Evolutionary conservation across 2,329 filamentous ascomycete species (phyloP).

Genomic region (Ceratocystis ficicola): DNA sequence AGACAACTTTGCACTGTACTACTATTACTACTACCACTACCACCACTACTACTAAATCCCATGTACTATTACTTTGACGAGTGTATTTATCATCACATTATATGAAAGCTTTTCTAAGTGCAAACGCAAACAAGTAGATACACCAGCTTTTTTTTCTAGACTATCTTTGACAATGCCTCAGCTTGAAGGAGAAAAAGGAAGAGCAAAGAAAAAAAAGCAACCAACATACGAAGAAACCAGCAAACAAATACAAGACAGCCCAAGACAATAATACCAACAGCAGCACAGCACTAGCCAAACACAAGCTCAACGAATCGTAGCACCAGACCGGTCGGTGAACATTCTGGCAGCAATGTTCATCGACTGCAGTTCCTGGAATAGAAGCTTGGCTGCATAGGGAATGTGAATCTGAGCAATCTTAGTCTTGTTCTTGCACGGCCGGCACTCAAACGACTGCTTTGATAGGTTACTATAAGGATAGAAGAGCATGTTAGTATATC

Average conservation of each 20-base stretch:
- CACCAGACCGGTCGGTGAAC: conserved; percentile 78
- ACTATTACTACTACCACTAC: neutral
- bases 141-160: neutral
- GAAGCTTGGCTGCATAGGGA: conserved; percentile 90
- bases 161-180: conserved; percentile 5
- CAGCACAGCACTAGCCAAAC: neutral
- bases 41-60: neutral
- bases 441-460: conserved; percentile 91
- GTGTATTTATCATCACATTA: neutral
- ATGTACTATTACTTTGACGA: conserved; percentile 9
- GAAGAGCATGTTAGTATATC: conserved; percentile 25
- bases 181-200: conserved; percentile 1
- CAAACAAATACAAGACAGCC: neutral
- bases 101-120: neutral
- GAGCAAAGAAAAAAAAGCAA: conserved; percentile 4
- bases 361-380: conserved; percentile 94
- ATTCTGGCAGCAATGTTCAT: conserved; percentile 98
- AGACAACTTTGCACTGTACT: neutral
- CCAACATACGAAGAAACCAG: neutral
- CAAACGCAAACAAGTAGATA: neutral
- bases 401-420: conserved; percentile 97
- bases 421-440: conserved; percentile 98
- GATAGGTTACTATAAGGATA: conserved; percentile 60
- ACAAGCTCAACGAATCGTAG: conserved; percentile 47
- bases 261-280: neutral